Conservation (phyloP, 2,329 filamentous ascomycete genomes). For the Aspergillus intermedius region DNA sequence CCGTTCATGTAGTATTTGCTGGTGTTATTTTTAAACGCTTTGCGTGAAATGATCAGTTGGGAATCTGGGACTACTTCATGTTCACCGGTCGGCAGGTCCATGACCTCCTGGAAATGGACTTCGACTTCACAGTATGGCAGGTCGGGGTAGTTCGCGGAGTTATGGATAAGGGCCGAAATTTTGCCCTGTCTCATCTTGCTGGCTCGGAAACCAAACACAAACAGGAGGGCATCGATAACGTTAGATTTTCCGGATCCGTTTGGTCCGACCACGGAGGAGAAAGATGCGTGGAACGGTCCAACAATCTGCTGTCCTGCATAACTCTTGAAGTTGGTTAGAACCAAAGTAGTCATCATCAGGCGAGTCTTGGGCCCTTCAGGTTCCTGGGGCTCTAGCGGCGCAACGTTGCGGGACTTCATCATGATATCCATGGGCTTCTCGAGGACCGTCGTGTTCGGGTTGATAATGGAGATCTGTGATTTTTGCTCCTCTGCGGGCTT, state of each 20-base stretch:
- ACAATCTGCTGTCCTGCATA: slow-evolving; percentile 94
- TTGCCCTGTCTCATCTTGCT: slow-evolving; percentile 99
- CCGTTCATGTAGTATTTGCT: slow-evolving; percentile 98
- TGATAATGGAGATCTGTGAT: slow-evolving; percentile 56
- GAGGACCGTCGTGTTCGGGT: slow-evolving; percentile 67
- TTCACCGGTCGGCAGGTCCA: slow-evolving; percentile 73
- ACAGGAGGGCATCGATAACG: slow-evolving; percentile 94
- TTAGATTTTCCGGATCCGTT: slow-evolving; percentile 99
- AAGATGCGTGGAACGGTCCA: slow-evolving; percentile 92
- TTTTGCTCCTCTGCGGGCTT: slow-evolving; percentile 38
- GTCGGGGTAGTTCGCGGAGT: slow-evolving; percentile 79
- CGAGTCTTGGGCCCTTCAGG: slow-evolving; percentile 72
- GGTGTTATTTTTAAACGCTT: slow-evolving; percentile 94
- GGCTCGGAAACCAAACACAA: slow-evolving; percentile 97
- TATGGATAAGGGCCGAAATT: slow-evolving; percentile 95
- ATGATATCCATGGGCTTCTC: slow-evolving; percentile 93
- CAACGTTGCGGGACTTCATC: slow-evolving; percentile 70
- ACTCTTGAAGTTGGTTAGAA: slow-evolving; percentile 97
- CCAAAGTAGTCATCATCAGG: slow-evolving; percentile 85
- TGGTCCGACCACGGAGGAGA: slow-evolving; percentile 94
- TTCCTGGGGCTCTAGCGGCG: slow-evolving; percentile 60
- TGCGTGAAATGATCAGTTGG: slow-evolving; percentile 77
- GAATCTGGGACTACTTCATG: slow-evolving; percentile 76
- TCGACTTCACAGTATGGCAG: slow-evolving; percentile 90
- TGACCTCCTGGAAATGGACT: slow-evolving; percentile 92